phyloP scores from a whole-genome alignment of 2,329 filamentous ascomycete species.

The Huntiella omanensis region DNA sequence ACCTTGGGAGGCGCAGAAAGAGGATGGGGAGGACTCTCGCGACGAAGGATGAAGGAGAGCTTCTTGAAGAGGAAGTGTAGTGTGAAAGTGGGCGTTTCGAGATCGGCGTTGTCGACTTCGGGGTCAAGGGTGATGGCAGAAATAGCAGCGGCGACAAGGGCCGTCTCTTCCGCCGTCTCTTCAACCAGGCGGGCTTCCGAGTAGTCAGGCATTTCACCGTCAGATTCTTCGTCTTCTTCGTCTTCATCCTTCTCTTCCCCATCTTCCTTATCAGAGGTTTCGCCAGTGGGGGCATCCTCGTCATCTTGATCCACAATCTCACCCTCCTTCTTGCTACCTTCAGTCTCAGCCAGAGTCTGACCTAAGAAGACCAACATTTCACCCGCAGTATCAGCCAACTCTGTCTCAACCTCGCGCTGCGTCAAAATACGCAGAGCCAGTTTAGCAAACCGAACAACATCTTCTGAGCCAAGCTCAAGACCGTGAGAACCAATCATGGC shows the following conservation, averaged over 20 bases:
- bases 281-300: slow-evolving; percentile 11
- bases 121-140: slow-evolving; percentile 2
- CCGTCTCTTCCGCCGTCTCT: slow-evolving; percentile 17
- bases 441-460: slow-evolving; percentile 41
- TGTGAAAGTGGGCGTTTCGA: slow-evolving; percentile 15
- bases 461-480: slow-evolving; percentile 43
- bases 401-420: slow-evolving; percentile 44
- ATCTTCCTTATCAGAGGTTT: slow-evolving; percentile 20
- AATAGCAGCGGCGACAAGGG: slow-evolving; percentile 1
- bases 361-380: slow-evolving; percentile 73
- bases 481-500: slow-evolving; percentile 53
- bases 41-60: slow-evolving; percentile 59
- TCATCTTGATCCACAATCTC: slow-evolving; percentile 21
- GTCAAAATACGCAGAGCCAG: slow-evolving; percentile 36
- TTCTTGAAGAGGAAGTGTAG: slow-evolving; percentile 63
- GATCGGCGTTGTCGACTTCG: slow-evolving; percentile 6
- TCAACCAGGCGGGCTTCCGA: slow-evolving; percentile 10
- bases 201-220: no score
- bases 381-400: slow-evolving; percentile 58
- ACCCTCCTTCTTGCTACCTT: slow-evolving; percentile 18
- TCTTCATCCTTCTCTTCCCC: slow-evolving; percentile 26
- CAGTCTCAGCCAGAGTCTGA: slow-evolving; percentile 25
- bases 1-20: slow-evolving; percentile 53
- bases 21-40: slow-evolving; percentile 47
- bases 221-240: slow-evolving; percentile 11